Evolutionary conservation across 1,139 yeast genomes (phyloP).

Genomic region (Saccharomyces hybrid): DNA sequence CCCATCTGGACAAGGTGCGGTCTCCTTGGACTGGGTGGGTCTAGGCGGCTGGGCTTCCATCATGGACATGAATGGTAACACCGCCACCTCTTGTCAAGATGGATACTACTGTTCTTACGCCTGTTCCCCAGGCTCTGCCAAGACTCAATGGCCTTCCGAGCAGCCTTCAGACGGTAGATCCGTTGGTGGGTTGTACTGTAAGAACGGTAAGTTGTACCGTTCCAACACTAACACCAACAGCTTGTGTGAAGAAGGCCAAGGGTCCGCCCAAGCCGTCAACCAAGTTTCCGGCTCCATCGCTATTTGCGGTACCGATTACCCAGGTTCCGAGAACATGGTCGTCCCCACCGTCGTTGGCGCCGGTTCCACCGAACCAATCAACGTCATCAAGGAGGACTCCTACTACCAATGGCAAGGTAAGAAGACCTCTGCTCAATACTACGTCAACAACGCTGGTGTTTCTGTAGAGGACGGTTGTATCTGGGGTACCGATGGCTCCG

Average conservation of each 20-base stretch:
- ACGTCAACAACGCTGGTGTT: constrained; percentile 95
- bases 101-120: constrained; percentile 95
- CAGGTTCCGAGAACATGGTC: constrained; percentile 97
- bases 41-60: constrained; percentile 91
- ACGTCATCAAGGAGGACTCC: constrained; percentile 67
- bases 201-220: constrained; percentile 70
- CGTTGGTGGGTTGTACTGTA: constrained; percentile 82
- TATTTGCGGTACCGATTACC: constrained; percentile 95
- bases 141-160: constrained; percentile 87
- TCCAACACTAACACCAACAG: constrained; percentile 53
- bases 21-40: constrained; percentile 70
- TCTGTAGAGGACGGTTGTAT: constrained; percentile 81
- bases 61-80: constrained; percentile 54
- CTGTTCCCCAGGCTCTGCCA: constrained; percentile 93
- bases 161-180: constrained; percentile 87
- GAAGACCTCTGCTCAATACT: constrained; percentile 88
- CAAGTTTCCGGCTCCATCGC: constrained; percentile 62
- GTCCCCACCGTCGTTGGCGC: constrained; percentile 76
- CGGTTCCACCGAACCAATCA: constrained; percentile 56
- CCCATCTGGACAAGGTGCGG: constrained; percentile 89
- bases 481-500: constrained; percentile 79
- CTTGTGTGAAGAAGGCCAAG: constrained; percentile 80
- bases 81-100: constrained; percentile 61
- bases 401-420: constrained; percentile 81
- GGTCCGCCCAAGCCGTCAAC: constrained; percentile 61